Conservation (phyloP, 2,329 filamentous ascomycete genomes). For the Fusarium sp. region DNA sequence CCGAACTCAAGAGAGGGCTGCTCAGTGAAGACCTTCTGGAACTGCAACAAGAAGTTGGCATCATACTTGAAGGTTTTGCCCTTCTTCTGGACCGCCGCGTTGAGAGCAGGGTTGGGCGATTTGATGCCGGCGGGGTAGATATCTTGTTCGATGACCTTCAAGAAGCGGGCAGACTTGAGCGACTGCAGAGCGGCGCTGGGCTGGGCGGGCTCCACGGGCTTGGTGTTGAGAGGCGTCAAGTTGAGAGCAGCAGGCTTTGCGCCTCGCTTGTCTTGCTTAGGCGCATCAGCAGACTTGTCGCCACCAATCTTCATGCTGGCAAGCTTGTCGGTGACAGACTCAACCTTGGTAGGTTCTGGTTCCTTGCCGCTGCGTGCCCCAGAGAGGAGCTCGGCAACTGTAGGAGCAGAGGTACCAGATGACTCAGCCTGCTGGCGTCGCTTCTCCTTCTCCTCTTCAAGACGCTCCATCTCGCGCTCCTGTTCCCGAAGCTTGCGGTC, state of each 20-base stretch:
- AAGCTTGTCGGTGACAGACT: constrained; percentile 60
- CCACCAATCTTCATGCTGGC: constrained; percentile 62
- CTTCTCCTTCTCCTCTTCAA: constrained; percentile 76
- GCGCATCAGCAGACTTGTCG: constrained; percentile 58
- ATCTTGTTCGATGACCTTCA: constrained; percentile 81
- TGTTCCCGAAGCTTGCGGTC: constrained; percentile 77
- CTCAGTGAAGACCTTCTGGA: constrained; percentile 95
- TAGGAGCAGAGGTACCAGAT: constrained; percentile 57
- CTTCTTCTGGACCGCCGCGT: constrained; percentile 81
- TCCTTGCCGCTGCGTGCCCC: constrained; percentile 56
- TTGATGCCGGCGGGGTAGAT: constrained; percentile 86
- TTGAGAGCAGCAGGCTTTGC: constrained; percentile 89
- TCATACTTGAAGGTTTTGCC: constrained; percentile 92
- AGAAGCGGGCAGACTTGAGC: constrained; percentile 89
- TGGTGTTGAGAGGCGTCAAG: constrained; percentile 82
- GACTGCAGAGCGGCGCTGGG: constrained; percentile 94
- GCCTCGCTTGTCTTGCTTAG: constrained; percentile 68
- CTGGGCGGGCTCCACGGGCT: constrained; percentile 88
- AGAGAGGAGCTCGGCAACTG: constrained; percentile 64
- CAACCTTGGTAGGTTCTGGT: constrained; percentile 50
- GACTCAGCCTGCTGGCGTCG: constrained; percentile 63
- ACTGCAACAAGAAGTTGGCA: constrained; percentile 93
- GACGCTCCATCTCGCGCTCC: constrained; percentile 76
- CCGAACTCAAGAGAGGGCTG: constrained; percentile 96
- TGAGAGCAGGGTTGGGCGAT: constrained; percentile 92